Evolutionary conservation across 1,284 basidiomycete genomes (phyloP).

Genomic region (Cutaneotrichosporon dermatis): DNA sequence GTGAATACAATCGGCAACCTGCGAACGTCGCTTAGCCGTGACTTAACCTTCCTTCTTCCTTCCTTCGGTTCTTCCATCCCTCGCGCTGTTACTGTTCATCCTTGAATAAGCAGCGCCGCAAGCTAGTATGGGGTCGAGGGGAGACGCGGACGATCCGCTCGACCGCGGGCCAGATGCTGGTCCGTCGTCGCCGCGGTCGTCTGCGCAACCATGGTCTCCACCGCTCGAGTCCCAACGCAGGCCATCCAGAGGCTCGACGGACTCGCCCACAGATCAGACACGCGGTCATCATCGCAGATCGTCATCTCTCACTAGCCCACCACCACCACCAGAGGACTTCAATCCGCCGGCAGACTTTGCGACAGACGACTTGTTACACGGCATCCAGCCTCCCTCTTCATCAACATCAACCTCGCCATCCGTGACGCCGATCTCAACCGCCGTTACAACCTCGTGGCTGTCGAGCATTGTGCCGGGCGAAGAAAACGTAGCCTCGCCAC

Average conservation of each 20-base stretch:
- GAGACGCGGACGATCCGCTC: constrained; percentile 3
- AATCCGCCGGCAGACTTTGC: constrained; percentile 37
- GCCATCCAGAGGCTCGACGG: too few species aligned
- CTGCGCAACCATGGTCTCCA: neutral
- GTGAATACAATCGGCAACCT: neutral
- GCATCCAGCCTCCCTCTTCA: constrained; percentile 18
- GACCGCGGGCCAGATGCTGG: neutral
- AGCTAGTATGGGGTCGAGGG: neutral
- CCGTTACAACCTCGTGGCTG: neutral
- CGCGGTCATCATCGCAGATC: neutral
- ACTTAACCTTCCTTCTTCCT: neutral
- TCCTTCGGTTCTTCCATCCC: neutral
- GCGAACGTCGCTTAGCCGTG: too few species aligned
- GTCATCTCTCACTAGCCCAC: constrained; percentile 18
- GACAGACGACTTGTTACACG: constrained; percentile 10
- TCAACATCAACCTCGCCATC: neutral
- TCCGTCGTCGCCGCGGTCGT: neutral
- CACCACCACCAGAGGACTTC: constrained; percentile 35
- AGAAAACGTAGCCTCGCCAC: neutral
- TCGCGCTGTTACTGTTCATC: neutral
- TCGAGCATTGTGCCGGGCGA: neutral
- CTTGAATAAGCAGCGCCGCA: neutral
- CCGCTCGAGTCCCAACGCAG: neutral
- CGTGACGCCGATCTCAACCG: neutral
- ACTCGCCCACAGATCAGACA: neutral